Evolutionary conservation across 768 basidiomycete species (phyloP).

Genomic region (Boletus speciosus): DNA sequence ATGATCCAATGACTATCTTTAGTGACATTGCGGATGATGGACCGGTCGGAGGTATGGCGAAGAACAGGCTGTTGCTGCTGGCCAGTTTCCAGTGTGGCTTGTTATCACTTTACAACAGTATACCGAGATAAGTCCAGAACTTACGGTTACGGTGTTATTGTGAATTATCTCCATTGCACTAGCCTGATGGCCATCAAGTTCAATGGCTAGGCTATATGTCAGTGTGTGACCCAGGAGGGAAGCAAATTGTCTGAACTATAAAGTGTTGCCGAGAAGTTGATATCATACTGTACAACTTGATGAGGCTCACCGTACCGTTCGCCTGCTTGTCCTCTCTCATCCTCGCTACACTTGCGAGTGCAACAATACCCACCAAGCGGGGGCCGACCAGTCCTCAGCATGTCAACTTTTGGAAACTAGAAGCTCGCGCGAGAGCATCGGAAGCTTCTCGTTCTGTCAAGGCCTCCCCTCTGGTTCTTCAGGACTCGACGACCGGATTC

Average conservation of each 20-base stretch:
- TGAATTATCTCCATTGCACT: no score
- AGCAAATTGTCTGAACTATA: not conserved
- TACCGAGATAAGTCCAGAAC: not conserved
- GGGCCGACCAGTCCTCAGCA: slow-evolving; percentile 48
- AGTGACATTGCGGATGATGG: not conserved
- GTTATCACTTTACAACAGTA: not conserved
- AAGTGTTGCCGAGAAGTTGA: not conserved
- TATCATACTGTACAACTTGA: not conserved
- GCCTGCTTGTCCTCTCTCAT: slow-evolving; percentile 11
- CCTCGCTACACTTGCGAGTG: slow-evolving; percentile 8
- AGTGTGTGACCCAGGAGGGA: not conserved
- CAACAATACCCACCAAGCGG: slow-evolving; percentile 8
- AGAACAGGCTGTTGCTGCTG: not conserved
- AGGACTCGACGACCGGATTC: slow-evolving; percentile 15
- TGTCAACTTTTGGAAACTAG: slow-evolving; percentile 63
- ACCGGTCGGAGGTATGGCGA: not conserved
- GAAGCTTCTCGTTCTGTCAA: slow-evolving; percentile 7
- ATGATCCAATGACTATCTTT: not conserved
- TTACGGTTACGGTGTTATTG: not conserved
- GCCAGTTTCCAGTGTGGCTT: not conserved
- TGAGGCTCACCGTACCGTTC: slow-evolving; percentile 16
- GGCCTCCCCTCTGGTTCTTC: slow-evolving; percentile 21
- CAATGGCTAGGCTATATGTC: no score
- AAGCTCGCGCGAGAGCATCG: slow-evolving; percentile 21
- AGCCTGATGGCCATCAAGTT: no score